These are phyloP conservation scores for Rhynchospora breviuscula DNA, from an alignment of 176 grass and related monocot genomes.

Conservation along the genomic window DNA sequence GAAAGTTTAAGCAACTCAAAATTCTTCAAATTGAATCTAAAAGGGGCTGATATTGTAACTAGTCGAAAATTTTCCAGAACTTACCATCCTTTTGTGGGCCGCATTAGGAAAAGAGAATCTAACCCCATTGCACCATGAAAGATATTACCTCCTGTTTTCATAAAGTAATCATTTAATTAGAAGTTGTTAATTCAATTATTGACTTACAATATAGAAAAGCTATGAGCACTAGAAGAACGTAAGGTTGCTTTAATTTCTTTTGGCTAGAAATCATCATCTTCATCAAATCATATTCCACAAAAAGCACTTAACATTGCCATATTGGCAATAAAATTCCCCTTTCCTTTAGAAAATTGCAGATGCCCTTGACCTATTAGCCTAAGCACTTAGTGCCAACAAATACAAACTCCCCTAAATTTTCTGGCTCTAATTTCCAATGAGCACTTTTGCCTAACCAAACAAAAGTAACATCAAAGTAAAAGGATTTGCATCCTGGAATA, in stretches of 20 bases:
- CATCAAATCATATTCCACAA: neutral
- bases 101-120: conserved; percentile 92
- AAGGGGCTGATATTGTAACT: neutral
- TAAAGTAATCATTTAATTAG: neutral
- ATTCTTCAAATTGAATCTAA: neutral
- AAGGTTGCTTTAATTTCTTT: neutral
- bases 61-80: neutral
- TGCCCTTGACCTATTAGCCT: neutral
- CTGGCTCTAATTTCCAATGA: neutral
- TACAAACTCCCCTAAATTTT: neutral
- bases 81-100: conserved; percentile 91
- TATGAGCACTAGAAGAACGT: conserved; percentile 1
- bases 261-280: neutral
- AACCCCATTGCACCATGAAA: conserved; percentile 95
- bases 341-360: neutral
- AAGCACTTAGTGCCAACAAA: neutral
- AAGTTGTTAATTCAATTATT: neutral
- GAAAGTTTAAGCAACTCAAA: neutral
- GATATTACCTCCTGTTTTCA: conserved; percentile 73
- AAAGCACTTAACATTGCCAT: neutral
- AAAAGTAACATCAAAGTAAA: neutral
- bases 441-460: neutral
- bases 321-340: neutral
- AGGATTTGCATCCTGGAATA: neutral
- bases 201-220: neutral